These are phyloP conservation scores for Barnettozyma sp. DNA, from an alignment of 805 yeast genomes.

Conservation along the genomic window DNA sequence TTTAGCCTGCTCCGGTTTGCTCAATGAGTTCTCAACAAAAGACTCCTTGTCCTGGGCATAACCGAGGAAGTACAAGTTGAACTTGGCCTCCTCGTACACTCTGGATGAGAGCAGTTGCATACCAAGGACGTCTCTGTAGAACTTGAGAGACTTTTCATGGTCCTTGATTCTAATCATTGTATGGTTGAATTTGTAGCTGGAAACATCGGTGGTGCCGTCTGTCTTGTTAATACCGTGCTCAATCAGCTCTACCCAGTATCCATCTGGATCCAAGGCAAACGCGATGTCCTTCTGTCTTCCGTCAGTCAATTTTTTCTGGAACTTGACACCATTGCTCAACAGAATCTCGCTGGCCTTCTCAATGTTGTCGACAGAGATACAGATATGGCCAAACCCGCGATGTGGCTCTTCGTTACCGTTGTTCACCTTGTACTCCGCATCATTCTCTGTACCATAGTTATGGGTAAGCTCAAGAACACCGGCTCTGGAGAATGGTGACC, in stretches of 20 bases:
- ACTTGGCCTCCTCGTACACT: constrained; percentile 62
- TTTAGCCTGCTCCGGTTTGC: constrained; percentile 28
- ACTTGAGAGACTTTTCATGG: constrained; percentile 64
- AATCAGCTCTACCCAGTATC: constrained; percentile 92
- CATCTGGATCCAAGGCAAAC: constrained; percentile 91
- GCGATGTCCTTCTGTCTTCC: constrained; percentile 94
- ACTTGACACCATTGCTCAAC: constrained; percentile 55
- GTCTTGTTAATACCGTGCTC: constrained; percentile 42
- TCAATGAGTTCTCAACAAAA: constrained; percentile 36
- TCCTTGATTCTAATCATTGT: constrained; percentile 92
- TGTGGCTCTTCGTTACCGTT: constrained; percentile 82
- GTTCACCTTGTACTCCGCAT: constrained; percentile 48
- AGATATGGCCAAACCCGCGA: constrained; percentile 92
- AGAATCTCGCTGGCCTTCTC: constrained; percentile 51
- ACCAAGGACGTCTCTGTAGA: constrained; percentile 76
- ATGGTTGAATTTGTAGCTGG: constrained; percentile 56
- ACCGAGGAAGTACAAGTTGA: constrained; percentile 81
- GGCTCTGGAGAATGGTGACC: constrained; percentile 19
- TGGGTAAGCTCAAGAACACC: constrained; percentile 86
- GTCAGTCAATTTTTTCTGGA: constrained; percentile 78
- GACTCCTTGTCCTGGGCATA: constrained; percentile 44
- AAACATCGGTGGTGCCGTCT: constrained; percentile 33
- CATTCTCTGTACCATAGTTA: constrained; percentile 64
- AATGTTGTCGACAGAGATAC: constrained; percentile 80
- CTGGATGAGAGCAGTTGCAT: constrained; percentile 58